Evolutionary conservation across 306 rosid species (phyloP).

Genomic region (Glycine soja): DNA sequence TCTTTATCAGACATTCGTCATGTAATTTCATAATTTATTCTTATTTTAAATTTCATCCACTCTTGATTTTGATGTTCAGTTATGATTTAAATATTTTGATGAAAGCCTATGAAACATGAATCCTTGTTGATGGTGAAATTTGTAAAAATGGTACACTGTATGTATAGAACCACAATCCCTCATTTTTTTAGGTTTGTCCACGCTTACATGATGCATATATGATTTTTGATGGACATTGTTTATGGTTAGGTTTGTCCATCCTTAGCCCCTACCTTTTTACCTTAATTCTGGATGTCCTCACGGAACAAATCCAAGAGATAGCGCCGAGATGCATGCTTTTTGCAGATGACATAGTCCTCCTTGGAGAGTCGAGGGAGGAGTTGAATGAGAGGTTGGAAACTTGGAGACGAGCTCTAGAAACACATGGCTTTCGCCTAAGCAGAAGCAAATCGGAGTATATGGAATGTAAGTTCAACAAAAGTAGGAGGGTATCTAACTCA

Average conservation of each 20-base stretch:
- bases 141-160: neutral
- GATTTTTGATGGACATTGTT: slow-evolving; percentile 20
- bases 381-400: too few relatives aligned
- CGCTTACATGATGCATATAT: slow-evolving; percentile 3
- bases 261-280: too few relatives aligned
- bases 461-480: too few relatives aligned
- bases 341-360: too few relatives aligned
- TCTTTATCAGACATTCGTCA: slow-evolving; percentile 84
- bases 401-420: too few relatives aligned
- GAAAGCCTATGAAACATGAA: slow-evolving; percentile 18
- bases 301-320: too few relatives aligned
- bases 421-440: too few relatives aligned
- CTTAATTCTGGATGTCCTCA: too few relatives aligned
- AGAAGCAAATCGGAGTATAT: too few relatives aligned
- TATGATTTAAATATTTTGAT: slow-evolving; percentile 20
- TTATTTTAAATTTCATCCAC: slow-evolving; percentile 14
- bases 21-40: slow-evolving; percentile 58
- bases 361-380: too few relatives aligned
- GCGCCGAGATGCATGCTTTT: too few relatives aligned
- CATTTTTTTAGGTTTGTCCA: neutral
- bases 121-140: slow-evolving; percentile 15
- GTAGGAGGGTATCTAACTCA: too few relatives aligned
- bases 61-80: slow-evolving; percentile 32
- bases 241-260: slow-evolving; percentile 15
- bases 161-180: neutral